A percentile compares a stretch with the other conserved stretches of the same genome.
These are phyloP conservation scores for Rhexocercosporidium sp. DNA, from an alignment of 2,329 filamentous ascomycete species.

Conservation along the genomic window DNA sequence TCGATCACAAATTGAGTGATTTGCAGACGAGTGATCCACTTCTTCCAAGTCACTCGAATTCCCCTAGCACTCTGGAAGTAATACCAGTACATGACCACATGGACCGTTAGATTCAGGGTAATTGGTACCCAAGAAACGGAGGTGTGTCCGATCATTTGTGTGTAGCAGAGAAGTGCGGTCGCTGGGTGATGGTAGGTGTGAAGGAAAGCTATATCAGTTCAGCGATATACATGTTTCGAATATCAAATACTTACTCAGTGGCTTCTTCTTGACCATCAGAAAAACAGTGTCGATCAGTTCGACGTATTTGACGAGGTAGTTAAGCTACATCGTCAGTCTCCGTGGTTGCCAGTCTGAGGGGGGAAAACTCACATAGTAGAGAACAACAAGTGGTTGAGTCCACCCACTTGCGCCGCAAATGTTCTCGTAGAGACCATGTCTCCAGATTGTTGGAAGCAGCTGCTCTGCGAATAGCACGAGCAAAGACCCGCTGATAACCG, in stretches of 20 bases:
- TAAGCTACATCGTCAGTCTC: conserved; percentile 33
- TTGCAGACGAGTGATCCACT: conserved; percentile 40
- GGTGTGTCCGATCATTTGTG: conserved; percentile 37
- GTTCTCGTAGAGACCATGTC: conserved; percentile 81
- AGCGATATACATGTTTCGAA: background rate
- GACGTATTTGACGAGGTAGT: conserved; percentile 40
- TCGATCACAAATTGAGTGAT: conserved; percentile 41
- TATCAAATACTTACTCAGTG: conserved; percentile 32
- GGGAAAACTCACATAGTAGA: conserved; percentile 86
- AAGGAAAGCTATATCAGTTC: conserved; percentile 32
- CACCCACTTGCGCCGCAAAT: conserved; percentile 88
- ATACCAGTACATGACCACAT: conserved; percentile 43
- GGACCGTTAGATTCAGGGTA: conserved; percentile 38
- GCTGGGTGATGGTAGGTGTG: conserved; percentile 40
- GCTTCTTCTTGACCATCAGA: conserved; percentile 40
- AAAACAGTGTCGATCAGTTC: conserved; percentile 40
- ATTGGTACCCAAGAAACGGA: conserved; percentile 41
- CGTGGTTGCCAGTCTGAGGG: background rate
- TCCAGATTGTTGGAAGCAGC: conserved; percentile 42
- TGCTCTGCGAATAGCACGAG: conserved; percentile 37
- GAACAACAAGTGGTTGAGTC: conserved; percentile 89
- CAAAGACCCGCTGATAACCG: conserved; percentile 32
- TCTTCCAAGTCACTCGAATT: conserved; percentile 38
- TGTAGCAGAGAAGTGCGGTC: conserved; percentile 39
- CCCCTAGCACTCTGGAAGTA: conserved; percentile 41